These are phyloP conservation scores for Sporothrix humicola DNA, from an alignment of 2,329 filamentous ascomycete genomes.

Conservation along the genomic window DNA sequence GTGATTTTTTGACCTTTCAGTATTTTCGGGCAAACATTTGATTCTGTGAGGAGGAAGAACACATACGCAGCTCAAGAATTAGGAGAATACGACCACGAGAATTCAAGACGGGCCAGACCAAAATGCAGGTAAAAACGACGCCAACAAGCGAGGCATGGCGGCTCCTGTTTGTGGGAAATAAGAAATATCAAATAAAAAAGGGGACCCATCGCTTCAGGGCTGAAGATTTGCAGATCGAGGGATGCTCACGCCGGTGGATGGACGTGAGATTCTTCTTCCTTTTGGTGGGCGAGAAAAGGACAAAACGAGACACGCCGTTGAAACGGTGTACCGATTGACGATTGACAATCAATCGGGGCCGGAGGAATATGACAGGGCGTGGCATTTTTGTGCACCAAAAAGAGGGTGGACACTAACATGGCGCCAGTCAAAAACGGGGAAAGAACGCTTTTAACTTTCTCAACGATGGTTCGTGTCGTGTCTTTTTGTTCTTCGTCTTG, in stretches of 20 bases:
- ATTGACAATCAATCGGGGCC: no score
- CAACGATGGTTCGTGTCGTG: no score
- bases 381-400: background rate
- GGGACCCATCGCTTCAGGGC: constrained; percentile 27
- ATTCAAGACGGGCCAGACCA: no score
- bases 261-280: constrained; percentile 15
- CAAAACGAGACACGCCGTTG: background rate
- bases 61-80: background rate
- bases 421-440: constrained; percentile 3
- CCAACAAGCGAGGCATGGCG: background rate
- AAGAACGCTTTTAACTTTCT: background rate
- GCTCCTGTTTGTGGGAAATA: background rate
- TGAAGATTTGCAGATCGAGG: constrained; percentile 30
- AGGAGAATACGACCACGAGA: background rate
- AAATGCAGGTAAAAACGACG: background rate
- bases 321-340: background rate
- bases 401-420: background rate
- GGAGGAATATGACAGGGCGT: constrained; percentile 3
- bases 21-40: background rate
- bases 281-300: background rate
- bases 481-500: background rate
- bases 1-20: no score
- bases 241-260: background rate
- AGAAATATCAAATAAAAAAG: background rate
- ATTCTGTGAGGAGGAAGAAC: background rate